A percentile compares a stretch with the other conserved stretches of the same genome.
These are phyloP conservation scores for Heterobasidion occidentale DNA, from an alignment of 1,284 basidiomycete genomes.

Conservation along the genomic window DNA sequence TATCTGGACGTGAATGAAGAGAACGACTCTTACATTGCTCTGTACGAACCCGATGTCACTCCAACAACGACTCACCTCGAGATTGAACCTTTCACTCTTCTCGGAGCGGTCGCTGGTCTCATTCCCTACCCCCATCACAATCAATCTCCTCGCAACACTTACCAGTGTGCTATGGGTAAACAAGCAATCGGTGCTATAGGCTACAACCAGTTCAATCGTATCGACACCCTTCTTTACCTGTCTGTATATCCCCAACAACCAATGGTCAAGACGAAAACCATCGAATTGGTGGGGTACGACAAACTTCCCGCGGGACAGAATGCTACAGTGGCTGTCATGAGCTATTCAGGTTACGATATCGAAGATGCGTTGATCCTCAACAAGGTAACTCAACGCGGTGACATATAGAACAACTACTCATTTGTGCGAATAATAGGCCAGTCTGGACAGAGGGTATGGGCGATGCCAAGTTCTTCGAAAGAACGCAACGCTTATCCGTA, in stretches of 20 bases:
- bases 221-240: slow-evolving; percentile 97
- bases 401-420: too few species aligned
- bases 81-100: slow-evolving; percentile 97
- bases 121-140: slow-evolving; percentile 99
- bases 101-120: slow-evolving; percentile 95
- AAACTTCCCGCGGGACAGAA: slow-evolving; percentile 97
- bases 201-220: slow-evolving; percentile 96
- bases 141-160: slow-evolving; percentile 97
- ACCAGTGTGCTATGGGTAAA: slow-evolving; percentile 99
- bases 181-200: slow-evolving; percentile 99
- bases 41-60: slow-evolving; percentile 88
- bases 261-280: slow-evolving; percentile 99
- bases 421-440: slow-evolving; percentile 45
- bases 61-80: slow-evolving; percentile 89
- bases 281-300: slow-evolving; percentile 96
- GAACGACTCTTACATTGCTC: slow-evolving; percentile 95
- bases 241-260: slow-evolving; percentile 99
- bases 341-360: slow-evolving; percentile 98
- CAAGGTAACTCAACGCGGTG: slow-evolving; percentile 42
- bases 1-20: slow-evolving; percentile 99
- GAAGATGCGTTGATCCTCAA: slow-evolving; percentile 98
- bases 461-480: slow-evolving; percentile 97
- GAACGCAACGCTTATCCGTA: slow-evolving; percentile 88
- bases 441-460: slow-evolving; percentile 95
- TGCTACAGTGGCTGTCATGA: slow-evolving; percentile 98